phyloP scores from a whole-genome alignment of 148 eudicot genomes.

The Spergularia marina region DNA sequence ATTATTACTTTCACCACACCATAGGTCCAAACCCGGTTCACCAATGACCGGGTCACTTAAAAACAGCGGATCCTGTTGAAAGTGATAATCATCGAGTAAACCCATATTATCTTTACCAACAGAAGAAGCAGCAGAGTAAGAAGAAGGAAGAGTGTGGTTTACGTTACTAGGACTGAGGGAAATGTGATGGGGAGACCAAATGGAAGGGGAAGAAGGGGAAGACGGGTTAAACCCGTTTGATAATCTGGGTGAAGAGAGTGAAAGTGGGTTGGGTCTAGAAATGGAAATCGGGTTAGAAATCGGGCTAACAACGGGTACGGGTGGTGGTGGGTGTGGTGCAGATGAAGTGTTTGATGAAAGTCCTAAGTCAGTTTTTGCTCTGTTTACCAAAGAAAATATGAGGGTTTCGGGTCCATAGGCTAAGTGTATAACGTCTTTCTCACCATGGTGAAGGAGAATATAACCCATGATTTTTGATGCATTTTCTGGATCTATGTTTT shows the following conservation, averaged over 20 bases:
- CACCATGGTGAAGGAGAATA: conserved; percentile 52
- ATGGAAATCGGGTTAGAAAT: conserved; percentile 39
- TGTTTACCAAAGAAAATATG: conserved; percentile 39
- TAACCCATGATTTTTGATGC: conserved; percentile 70
- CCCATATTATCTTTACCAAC: too few species aligned
- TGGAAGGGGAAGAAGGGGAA: conserved; percentile 51
- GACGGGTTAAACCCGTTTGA: conserved; percentile 49
- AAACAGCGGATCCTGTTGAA: conserved; percentile 18
- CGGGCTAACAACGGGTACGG: conserved; percentile 15
- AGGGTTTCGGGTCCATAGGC: conserved; percentile 59
- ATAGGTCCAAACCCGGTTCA: conserved; percentile 37
- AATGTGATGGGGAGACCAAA: conserved; percentile 49
- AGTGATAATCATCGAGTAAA: conserved; percentile 24
- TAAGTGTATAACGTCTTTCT: conserved; percentile 67
- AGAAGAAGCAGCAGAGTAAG: too few species aligned
- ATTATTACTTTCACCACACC: conserved; percentile 27
- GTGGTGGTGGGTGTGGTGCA: conserved; percentile 20
- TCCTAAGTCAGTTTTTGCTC: conserved; percentile 46
- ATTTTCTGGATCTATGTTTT: conserved; percentile 68
- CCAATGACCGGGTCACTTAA: conserved; percentile 45
- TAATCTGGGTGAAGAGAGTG: conserved; percentile 42
- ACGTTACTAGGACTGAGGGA: conserved; percentile 35
- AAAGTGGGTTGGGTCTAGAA: conserved; percentile 49
- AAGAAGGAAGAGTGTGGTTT: too few species aligned
- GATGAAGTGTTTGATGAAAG: conserved; percentile 45